phyloP scores from a whole-genome alignment of 1,139 yeast species.

The Geotrichum siamense region DNA sequence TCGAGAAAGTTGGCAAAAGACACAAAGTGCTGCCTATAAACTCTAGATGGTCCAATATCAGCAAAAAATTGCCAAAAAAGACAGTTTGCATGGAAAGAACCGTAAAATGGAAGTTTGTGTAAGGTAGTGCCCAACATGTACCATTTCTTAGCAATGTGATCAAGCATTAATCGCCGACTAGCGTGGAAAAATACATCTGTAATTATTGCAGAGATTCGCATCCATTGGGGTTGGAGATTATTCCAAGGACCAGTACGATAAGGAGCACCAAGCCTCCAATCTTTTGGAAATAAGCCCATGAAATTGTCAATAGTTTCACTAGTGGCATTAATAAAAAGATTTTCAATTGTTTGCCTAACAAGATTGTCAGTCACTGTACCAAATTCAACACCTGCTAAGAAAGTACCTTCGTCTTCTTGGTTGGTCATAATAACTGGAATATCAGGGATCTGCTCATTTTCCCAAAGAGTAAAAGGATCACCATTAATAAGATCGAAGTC shows the following conservation, averaged over 20 bases:
- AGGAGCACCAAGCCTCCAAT: conserved; percentile 21
- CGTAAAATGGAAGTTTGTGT: conserved; percentile 19
- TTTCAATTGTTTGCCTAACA: neutral
- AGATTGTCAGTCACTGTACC: neutral
- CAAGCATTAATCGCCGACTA: conserved; percentile 16
- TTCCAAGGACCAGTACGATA: conserved; percentile 20
- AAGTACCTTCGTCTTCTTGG: conserved; percentile 21
- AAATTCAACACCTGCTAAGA: conserved; percentile 8
- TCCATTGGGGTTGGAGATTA: conserved; percentile 19
- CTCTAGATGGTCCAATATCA: conserved; percentile 11
- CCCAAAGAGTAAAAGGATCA: conserved; percentile 14
- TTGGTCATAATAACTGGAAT: conserved; percentile 20
- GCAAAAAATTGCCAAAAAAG: conserved; percentile 7
- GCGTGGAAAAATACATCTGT: conserved; percentile 22
- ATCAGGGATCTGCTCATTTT: conserved; percentile 17
- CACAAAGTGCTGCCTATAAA: conserved; percentile 20
- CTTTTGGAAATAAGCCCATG: conserved; percentile 19
- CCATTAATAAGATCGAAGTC: conserved; percentile 20
- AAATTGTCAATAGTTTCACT: neutral
- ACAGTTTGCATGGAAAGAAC: conserved; percentile 19
- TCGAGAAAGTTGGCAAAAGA: conserved; percentile 21
- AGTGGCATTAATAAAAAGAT: neutral
- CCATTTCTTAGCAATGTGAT: neutral
- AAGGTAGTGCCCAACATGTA: conserved; percentile 3
- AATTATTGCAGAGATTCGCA: conserved; percentile 21